phyloP scores from a whole-genome alignment of 2,329 filamentous ascomycete genomes.

The Clonostachys rhizophaga region DNA sequence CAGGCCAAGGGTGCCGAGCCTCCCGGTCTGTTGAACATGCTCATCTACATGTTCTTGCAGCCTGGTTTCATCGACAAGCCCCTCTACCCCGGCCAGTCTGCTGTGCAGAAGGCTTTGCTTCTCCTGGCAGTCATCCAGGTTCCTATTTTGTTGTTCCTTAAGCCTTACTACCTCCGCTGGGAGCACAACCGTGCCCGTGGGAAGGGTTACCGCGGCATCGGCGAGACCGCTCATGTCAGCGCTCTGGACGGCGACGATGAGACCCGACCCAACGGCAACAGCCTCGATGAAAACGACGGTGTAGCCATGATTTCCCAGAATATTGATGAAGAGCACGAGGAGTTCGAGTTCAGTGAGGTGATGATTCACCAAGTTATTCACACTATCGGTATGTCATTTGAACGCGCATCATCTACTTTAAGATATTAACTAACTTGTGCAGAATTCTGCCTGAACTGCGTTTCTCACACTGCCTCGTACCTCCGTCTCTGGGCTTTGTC shows the following conservation, averaged over 20 bases:
- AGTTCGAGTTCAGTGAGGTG: conserved; percentile 94
- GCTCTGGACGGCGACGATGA: conserved; percentile 88
- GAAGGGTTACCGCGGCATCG: conserved; percentile 87
- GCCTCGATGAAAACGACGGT: conserved; percentile 66
- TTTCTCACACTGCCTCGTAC: conserved; percentile 97
- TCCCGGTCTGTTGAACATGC: conserved; percentile 92
- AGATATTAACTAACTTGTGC: conserved; percentile 10
- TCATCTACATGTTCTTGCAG: conserved; percentile 98
- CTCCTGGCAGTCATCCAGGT: conserved; percentile 83
- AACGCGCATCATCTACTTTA: conserved; percentile 59
- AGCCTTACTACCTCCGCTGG: conserved; percentile 91
- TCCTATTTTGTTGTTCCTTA: conserved; percentile 85
- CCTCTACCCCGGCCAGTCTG: conserved; percentile 73
- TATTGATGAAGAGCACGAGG: conserved; percentile 80
- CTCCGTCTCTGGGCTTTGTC: conserved; percentile 97
- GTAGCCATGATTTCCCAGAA: conserved; percentile 87
- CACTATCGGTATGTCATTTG: conserved; percentile 82
- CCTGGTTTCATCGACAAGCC: conserved; percentile 56
- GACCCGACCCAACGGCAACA: conserved; percentile 44
- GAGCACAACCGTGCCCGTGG: conserved; percentile 88
- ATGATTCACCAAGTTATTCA: conserved; percentile 99
- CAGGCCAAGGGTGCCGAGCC: conserved; percentile 55
- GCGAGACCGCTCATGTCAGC: conserved; percentile 82
- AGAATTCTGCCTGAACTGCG: conserved; percentile 99
- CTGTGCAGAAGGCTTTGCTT: conserved; percentile 73